A percentile compares a stretch with the other conserved stretches of the same genome.
These are phyloP conservation scores for Hericium rajendrae DNA, from an alignment of 768 basidiomycete species.

Conservation along the genomic window DNA sequence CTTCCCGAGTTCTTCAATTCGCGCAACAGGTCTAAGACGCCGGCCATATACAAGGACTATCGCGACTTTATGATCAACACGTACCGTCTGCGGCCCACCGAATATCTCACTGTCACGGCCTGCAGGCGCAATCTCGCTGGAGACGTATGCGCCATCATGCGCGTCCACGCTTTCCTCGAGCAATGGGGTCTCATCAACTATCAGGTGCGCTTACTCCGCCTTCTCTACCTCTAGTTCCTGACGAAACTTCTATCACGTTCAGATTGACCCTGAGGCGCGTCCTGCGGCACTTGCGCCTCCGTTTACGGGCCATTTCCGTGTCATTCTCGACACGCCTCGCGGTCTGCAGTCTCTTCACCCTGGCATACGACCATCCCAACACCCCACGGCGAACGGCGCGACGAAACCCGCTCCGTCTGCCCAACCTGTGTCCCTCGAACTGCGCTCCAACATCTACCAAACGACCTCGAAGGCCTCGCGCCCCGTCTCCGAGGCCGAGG, in stretches of 20 bases:
- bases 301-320: constrained; percentile 98
- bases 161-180: constrained; percentile 96
- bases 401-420: constrained; percentile 28
- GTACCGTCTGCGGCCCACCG: constrained; percentile 84
- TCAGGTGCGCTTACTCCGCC: constrained; percentile 49
- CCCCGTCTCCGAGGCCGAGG: constrained; percentile 58
- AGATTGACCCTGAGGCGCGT: constrained; percentile 96
- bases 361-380: constrained; percentile 50
- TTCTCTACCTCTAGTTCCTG: constrained; percentile 1
- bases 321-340: constrained; percentile 92
- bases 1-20: constrained; percentile 98
- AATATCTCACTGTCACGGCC: constrained; percentile 96
- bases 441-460: constrained; percentile 82
- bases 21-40: constrained; percentile 90
- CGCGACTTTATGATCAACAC: constrained; percentile 99
- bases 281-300: constrained; percentile 93
- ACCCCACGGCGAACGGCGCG: constrained; percentile 38
- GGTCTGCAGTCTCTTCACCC: constrained; percentile 91
- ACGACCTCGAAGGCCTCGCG: constrained; percentile 79
- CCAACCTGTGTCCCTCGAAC: constrained; percentile 70
- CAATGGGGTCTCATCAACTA: constrained; percentile 99
- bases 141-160: constrained; percentile 97
- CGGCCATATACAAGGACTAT: constrained; percentile 97
- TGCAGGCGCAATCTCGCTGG: constrained; percentile 94
- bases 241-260: constrained; percentile 3